phyloP scores from a whole-genome alignment of 176 grass and related monocot species.

The Oryza glaberrima region DNA sequence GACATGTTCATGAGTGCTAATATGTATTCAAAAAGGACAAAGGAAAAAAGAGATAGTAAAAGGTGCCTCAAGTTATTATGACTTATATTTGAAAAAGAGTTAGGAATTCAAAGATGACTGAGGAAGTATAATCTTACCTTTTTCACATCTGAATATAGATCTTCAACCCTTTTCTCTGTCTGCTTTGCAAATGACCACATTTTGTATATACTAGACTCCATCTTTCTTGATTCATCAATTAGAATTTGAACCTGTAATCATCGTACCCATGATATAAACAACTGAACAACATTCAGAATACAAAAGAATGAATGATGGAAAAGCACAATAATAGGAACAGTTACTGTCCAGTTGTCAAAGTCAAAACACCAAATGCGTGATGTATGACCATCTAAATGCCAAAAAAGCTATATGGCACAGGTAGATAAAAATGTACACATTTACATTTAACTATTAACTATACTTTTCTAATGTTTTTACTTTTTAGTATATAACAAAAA shows the following conservation, averaged over 20 bases:
- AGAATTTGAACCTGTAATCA: slow-evolving; percentile 9
- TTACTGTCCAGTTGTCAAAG: too few relatives aligned
- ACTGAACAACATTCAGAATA: background rate
- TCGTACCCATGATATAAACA: background rate
- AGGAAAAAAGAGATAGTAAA: background rate
- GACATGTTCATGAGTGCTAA: background rate
- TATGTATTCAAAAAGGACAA: background rate
- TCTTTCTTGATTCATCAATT: slow-evolving; percentile 22
- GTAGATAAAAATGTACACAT: background rate
- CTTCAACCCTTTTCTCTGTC: slow-evolving; percentile 35
- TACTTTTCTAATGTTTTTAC: slow-evolving; percentile 45
- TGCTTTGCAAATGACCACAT: slow-evolving; percentile 44
- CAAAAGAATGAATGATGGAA: slow-evolving; percentile 10
- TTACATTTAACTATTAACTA: slow-evolving; percentile 7
- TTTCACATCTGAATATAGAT: slow-evolving; percentile 38
- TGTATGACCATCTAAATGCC: background rate
- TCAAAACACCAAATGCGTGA: background rate
- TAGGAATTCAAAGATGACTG: background rate
- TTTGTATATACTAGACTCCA: slow-evolving; percentile 39
- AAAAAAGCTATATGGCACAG: background rate
- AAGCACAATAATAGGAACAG: too few relatives aligned
- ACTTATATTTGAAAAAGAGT: background rate
- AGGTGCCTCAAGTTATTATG: background rate
- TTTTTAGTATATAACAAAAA: slow-evolving; percentile 36
- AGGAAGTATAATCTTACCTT: slow-evolving; percentile 13